phyloP scores from a whole-genome alignment of 2,329 filamentous ascomycete genomes.

The Saccharata proteae region DNA sequence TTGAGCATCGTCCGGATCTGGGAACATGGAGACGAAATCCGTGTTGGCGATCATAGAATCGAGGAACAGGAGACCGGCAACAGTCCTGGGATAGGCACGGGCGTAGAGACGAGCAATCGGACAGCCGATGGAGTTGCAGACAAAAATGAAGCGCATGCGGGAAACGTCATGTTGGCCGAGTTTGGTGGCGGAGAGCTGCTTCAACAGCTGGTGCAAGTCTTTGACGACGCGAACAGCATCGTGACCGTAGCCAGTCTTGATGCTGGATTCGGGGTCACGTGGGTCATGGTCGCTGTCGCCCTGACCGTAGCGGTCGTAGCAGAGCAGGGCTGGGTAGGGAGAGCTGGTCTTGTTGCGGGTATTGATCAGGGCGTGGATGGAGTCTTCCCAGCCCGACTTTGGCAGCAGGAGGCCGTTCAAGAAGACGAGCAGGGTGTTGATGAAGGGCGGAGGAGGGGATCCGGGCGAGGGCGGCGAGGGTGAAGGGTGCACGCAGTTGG shows the following conservation, averaged over 20 bases:
- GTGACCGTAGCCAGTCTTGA: conserved; percentile 33
- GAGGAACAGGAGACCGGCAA: conserved; percentile 39
- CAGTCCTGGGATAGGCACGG: conserved; percentile 31
- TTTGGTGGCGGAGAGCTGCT: conserved; percentile 24
- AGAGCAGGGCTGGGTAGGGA: conserved; percentile 33
- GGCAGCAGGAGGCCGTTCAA: conserved; percentile 33
- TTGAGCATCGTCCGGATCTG: conserved; percentile 37
- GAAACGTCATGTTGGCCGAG: no score
- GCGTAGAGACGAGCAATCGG: conserved; percentile 42
- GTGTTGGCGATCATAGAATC: conserved; percentile 48
- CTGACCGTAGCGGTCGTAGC: conserved; percentile 49
- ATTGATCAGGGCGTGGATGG: conserved; percentile 20
- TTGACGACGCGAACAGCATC: conserved; percentile 32
- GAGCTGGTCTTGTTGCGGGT: conserved; percentile 15
- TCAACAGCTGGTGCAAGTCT: conserved; percentile 35
- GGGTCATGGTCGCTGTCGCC: conserved; percentile 39
- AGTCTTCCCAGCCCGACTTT: conserved; percentile 25
- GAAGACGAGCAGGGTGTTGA: conserved; percentile 29
- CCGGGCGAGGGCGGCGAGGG: conserved; percentile 2
- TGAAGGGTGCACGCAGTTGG: conserved; percentile 6
- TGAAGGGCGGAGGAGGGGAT: conserved; percentile 15
- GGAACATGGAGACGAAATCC: conserved; percentile 43
- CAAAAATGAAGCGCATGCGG: conserved; percentile 29
- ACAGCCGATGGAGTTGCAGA: conserved; percentile 43
- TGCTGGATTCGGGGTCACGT: conserved; percentile 11